Evolutionary conservation across 257 asterid species (phyloP).

Genomic region (Scutellaria baicalensis): DNA sequence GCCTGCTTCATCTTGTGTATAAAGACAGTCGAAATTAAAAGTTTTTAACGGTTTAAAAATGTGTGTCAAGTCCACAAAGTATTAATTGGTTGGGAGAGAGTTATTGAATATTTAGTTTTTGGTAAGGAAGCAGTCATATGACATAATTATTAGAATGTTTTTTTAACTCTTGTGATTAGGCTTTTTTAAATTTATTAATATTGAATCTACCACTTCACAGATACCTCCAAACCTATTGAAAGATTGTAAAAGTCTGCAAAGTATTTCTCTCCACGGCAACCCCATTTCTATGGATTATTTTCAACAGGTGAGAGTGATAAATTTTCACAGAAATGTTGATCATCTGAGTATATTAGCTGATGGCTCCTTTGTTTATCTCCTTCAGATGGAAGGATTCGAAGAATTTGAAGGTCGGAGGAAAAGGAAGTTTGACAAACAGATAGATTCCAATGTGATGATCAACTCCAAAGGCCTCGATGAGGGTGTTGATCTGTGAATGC

Average conservation of each 20-base stretch:
- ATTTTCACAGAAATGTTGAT: background rate
- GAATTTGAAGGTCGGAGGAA: slow-evolving; percentile 86
- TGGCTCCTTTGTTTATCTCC: background rate
- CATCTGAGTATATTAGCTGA: background rate
- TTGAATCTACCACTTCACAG: slow-evolving; percentile 27
- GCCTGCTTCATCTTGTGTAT: background rate
- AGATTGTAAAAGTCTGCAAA: slow-evolving; percentile 85
- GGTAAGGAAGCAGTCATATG: background rate
- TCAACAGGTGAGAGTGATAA: slow-evolving; percentile 51
- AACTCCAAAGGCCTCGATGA: slow-evolving; percentile 92
- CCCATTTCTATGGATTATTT: slow-evolving; percentile 91
- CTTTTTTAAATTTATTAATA: slow-evolving; percentile 1
- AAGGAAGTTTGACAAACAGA: slow-evolving; percentile 85
- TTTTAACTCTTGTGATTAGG: background rate
- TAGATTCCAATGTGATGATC: slow-evolving; percentile 87
- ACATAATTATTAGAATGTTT: background rate
- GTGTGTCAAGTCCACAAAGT: background rate
- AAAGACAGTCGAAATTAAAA: background rate
- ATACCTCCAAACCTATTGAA: slow-evolving; percentile 67
- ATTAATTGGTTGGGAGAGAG: background rate
- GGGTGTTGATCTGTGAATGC: slow-evolving; percentile 74
- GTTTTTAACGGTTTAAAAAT: background rate
- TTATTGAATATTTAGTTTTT: background rate
- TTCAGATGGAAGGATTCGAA: slow-evolving; percentile 80
- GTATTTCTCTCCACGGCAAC: slow-evolving; percentile 79